Percentiles rank a stretch among this genome's conserved stretches.
These are phyloP conservation scores for Penicillium sp. DNA, from an alignment of 2,329 filamentous ascomycete genomes.

Conservation along the genomic window DNA sequence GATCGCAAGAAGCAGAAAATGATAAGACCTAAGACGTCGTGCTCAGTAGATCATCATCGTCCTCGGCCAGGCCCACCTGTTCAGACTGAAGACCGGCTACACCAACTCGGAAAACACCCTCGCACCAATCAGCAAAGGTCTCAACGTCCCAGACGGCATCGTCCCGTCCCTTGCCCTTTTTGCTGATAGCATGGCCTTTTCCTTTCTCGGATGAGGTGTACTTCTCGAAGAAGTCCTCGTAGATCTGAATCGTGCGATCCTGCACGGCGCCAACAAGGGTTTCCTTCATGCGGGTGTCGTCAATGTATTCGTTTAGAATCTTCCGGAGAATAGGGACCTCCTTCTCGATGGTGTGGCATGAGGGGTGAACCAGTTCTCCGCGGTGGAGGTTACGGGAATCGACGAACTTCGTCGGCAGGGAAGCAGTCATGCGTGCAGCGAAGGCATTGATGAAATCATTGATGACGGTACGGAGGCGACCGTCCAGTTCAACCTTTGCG, in stretches of 20 bases:
- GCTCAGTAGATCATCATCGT: constrained; percentile 28
- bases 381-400: constrained; percentile 40
- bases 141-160: constrained; percentile 65
- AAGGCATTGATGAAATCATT: constrained; percentile 64
- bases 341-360: constrained; percentile 56
- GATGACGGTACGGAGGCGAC: constrained; percentile 60
- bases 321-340: constrained; percentile 56
- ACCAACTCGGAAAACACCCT: constrained; percentile 58
- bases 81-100: constrained; percentile 34
- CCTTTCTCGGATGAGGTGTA: constrained; percentile 44
- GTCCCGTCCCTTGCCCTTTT: constrained; percentile 60
- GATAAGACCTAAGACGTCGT: constrained; percentile 12
- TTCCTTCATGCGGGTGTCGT: constrained; percentile 63
- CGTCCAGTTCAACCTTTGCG: constrained; percentile 67
- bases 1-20: constrained; percentile 1
- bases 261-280: constrained; percentile 65
- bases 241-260: constrained; percentile 61
- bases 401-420: constrained; percentile 40
- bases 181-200: constrained; percentile 35
- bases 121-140: constrained; percentile 63
- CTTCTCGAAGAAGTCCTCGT: constrained; percentile 63
- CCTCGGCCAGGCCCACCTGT: constrained; percentile 24
- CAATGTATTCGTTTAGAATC: constrained; percentile 62
- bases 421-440: constrained; percentile 56
- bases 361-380: constrained; percentile 45